A percentile compares a stretch with the other conserved stretches of the same genome.
Conservation (phyloP, 805 yeast genomes). For the Candida coleopterorum region DNA sequence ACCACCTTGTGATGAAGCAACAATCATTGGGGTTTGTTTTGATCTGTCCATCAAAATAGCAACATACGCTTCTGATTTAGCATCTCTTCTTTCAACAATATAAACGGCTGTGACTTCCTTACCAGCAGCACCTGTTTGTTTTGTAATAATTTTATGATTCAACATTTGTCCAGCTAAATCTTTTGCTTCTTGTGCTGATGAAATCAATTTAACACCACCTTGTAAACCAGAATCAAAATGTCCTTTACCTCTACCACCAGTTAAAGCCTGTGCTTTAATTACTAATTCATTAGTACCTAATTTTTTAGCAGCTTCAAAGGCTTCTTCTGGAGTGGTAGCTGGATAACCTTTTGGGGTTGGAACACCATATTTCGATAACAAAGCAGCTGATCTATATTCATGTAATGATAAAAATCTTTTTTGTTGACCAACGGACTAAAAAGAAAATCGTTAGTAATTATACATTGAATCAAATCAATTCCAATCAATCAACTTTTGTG, state of each 20-base stretch:
- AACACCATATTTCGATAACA: conserved; percentile 77
- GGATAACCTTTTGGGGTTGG: conserved; percentile 91
- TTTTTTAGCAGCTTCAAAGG: conserved; percentile 73
- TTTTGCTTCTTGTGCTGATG: conserved; percentile 80
- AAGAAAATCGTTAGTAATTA: background rate
- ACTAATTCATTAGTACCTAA: conserved; percentile 80
- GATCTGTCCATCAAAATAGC: conserved; percentile 94
- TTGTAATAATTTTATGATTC: conserved; percentile 89
- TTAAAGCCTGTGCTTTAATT: conserved; percentile 95
- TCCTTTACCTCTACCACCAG: conserved; percentile 99
- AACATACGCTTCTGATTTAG: conserved; percentile 90
- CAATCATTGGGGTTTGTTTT: conserved; percentile 84
- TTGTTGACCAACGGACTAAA: conserved; percentile 18
- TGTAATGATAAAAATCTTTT: conserved; percentile 84
- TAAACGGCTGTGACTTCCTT: conserved; percentile 95
- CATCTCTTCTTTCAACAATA: conserved; percentile 91
- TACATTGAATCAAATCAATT: too few species aligned
- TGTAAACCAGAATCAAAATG: conserved; percentile 92
- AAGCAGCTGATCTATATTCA: conserved; percentile 91
- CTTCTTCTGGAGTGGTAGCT: conserved; percentile 86
- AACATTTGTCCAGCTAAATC: conserved; percentile 86
- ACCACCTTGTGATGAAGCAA: conserved; percentile 98
- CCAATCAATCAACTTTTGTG: too few species aligned
- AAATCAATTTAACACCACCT: conserved; percentile 93
- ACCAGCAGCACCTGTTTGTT: conserved; percentile 97